A percentile compares a stretch with the other conserved stretches of the same genome.
These are phyloP conservation scores for Eucalyptus cladocalyx DNA, from an alignment of 345 rosid genomes.

Conservation along the genomic window DNA sequence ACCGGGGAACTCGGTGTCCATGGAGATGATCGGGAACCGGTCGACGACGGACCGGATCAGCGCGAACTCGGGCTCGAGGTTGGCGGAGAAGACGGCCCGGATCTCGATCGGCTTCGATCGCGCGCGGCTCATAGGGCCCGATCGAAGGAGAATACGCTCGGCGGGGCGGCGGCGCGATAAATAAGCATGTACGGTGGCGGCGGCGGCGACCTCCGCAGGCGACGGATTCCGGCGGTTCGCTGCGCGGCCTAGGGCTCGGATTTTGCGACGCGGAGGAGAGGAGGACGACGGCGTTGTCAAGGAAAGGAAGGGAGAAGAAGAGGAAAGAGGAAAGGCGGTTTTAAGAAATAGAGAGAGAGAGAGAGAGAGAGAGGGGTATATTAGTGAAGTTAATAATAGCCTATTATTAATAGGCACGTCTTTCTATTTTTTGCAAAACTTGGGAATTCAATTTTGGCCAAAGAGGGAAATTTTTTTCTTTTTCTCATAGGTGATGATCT, in stretches of 20 bases:
- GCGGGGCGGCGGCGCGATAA: neutral
- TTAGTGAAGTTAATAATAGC: neutral
- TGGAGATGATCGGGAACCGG: conserved; percentile 16
- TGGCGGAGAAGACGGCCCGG: conserved; percentile 20
- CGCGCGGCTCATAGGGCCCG: neutral
- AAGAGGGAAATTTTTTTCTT: neutral
- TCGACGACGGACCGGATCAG: conserved; percentile 13
- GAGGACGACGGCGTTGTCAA: neutral
- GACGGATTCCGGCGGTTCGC: neutral
- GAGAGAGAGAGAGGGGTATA: neutral
- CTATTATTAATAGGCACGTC: neutral
- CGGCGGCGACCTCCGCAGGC: neutral
- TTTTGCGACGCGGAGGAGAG: neutral
- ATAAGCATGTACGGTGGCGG: neutral
- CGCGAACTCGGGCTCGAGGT: conserved; percentile 15
- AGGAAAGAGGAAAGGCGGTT: neutral
- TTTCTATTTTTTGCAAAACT: neutral
- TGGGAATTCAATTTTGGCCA: neutral
- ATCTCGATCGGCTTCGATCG: neutral
- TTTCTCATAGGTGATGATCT: neutral
- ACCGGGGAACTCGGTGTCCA: conserved; percentile 45
- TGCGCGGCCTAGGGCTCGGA: neutral
- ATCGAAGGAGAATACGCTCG: neutral
- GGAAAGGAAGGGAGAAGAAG: neutral
- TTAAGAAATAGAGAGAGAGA: neutral